Percentiles rank a stretch among this genome's conserved stretches.
Conservation (phyloP, 176 grass and related monocot genomes). For the Aegilops sharonensis region DNA sequence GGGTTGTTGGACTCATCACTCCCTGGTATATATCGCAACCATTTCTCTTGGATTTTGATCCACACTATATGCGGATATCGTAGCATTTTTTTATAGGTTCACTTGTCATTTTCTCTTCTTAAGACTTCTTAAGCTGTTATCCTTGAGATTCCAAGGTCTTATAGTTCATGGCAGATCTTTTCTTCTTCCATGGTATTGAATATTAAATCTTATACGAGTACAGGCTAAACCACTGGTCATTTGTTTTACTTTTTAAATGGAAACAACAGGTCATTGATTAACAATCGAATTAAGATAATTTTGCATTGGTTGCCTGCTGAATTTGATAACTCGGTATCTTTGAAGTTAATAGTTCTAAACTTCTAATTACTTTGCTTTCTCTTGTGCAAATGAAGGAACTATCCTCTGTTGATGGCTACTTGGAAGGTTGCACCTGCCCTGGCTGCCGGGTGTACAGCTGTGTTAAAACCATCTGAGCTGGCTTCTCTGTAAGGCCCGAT, state of each 20-base stretch:
- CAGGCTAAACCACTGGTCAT: background rate
- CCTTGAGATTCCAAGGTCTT: background rate
- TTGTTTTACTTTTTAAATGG: background rate
- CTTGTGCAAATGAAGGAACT: conserved; percentile 62
- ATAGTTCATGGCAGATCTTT: background rate
- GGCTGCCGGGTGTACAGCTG: conserved; percentile 92
- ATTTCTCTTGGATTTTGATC: background rate
- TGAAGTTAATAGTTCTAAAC: conserved; percentile 17
- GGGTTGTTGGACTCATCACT: conserved; percentile 94
- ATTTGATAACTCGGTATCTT: background rate
- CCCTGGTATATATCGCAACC: conserved; percentile 65
- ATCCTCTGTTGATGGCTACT: conserved; percentile 93
- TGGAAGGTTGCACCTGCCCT: conserved; percentile 98
- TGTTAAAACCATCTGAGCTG: conserved; percentile 88
- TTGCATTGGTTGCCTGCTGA: conserved; percentile 15
- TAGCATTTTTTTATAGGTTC: background rate
- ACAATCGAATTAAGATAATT: background rate
- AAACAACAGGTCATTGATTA: background rate
- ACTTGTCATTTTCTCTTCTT: background rate
- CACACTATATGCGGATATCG: background rate
- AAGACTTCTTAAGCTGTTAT: background rate
- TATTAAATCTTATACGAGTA: background rate
- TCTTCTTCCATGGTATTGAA: background rate
- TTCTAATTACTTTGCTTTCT: conserved; percentile 9
- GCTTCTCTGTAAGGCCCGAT: conserved; percentile 74